Evolutionary conservation across 257 asterid species (phyloP).

Genomic region (Echites panduratus): DNA sequence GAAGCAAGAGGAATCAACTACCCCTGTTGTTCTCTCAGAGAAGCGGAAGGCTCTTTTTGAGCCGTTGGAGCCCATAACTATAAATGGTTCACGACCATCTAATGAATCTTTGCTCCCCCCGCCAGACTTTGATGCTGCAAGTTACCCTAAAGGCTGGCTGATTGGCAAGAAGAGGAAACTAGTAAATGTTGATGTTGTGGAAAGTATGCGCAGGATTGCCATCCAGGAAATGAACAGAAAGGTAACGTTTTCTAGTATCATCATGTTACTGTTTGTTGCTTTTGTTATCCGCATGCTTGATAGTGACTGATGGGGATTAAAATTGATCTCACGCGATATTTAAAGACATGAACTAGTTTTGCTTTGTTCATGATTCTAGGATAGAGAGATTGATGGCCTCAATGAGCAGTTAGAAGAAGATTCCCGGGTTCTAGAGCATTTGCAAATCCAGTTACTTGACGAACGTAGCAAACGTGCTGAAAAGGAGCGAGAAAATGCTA

Average conservation of each 20-base stretch:
- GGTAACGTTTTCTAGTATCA: conserved; percentile 31
- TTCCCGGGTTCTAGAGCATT: conserved; percentile 74
- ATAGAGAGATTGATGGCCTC: conserved; percentile 84
- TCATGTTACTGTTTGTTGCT: not conserved
- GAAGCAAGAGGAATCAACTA: conserved; percentile 39
- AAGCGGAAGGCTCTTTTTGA: conserved; percentile 83
- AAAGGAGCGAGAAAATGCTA: conserved; percentile 63
- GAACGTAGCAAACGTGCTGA: conserved; percentile 91
- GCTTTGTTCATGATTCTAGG: conserved; percentile 43
- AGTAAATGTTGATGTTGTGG: conserved; percentile 93
- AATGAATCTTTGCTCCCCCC: conserved; percentile 87
- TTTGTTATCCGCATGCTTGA: not conserved
- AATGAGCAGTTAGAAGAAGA: conserved; percentile 92
- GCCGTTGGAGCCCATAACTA: conserved; percentile 57
- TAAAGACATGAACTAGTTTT: not conserved
- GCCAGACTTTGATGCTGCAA: conserved; percentile 82
- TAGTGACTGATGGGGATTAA: not conserved
- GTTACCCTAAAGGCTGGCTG: conserved; percentile 90
- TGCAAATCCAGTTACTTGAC: conserved; percentile 84
- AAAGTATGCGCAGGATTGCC: conserved; percentile 93
- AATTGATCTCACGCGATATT: not conserved
- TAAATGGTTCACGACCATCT: conserved; percentile 46
- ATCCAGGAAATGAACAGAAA: conserved; percentile 94
- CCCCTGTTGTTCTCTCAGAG: conserved; percentile 53
- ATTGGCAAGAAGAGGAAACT: conserved; percentile 93